Base-by-base conservation (phyloP, 495 filamentous ascomycete species). In the Penicillium lividum region DNA sequence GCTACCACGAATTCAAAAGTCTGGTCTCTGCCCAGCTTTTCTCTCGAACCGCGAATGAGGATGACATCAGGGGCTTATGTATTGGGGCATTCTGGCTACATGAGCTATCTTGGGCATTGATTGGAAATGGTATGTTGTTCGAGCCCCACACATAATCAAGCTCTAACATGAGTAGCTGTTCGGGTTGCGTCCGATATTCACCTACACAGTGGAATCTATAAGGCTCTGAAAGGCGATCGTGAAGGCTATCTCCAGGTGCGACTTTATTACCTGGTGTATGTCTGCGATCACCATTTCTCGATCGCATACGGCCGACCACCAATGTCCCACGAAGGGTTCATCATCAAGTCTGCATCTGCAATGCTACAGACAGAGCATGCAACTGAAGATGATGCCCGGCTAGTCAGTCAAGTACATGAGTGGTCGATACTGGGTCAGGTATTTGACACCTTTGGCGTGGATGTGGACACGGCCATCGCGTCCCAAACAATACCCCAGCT, bases 201-300 rank as follows among this genome's bases (percentile, higher is more conserved):
- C 43, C 67, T 76, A 0, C 68, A 74, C 30, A 62, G 64, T 31
- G 64, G 68, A 3, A 68, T 73, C 18, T 68, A 67, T 30, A 67
- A 71, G 42, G 64, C 66, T 27, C 45, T 68, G 0, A 62, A 71
- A 9, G 70, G 62, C 0, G 66, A 71, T n/a, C 62, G 70, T 0
- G 60, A 64, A 25, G 62, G 63, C 7, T 71, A 73, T 46, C 34
- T 62, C 1, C 68, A 65, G 53, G 61, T 66, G 25, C 68, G 70
- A 25, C 49, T 74, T 10, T 73, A 75, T 51, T 71, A 69, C 43
- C 54, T 75, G 6, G 70, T 76, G 16, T 74, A 73, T 48, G 67
- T 72, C 7, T 74, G 72, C 50, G 72, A 76, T 47, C 72, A 76
- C 49, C 73, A 76, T 51, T 72, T 64, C 51, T 72, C 70, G 0